Percentiles rank a stretch among this genome's conserved stretches.
These are phyloP conservation scores for Xanthoparmelia taractica DNA, from an alignment of 495 filamentous ascomycete genomes.

Conservation along the genomic window DNA sequence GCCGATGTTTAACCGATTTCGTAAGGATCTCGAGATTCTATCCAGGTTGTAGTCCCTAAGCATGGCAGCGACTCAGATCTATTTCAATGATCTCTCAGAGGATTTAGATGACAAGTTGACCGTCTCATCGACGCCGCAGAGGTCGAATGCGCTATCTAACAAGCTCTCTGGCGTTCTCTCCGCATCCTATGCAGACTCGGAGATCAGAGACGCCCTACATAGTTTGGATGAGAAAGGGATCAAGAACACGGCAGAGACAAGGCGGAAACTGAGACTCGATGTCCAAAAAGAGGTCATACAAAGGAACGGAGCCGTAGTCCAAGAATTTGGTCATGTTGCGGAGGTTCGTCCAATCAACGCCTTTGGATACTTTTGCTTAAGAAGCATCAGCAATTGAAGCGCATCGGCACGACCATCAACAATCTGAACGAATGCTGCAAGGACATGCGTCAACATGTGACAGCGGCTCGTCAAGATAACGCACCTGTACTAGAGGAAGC, in stretches of 20 bases:
- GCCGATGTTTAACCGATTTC: neutral
- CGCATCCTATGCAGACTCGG: conserved; percentile 83
- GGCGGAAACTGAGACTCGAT: conserved; percentile 72
- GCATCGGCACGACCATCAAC: conserved; percentile 70
- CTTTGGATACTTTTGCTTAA: conserved; percentile 17
- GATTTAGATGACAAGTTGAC: conserved; percentile 16
- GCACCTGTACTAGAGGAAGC: conserved; percentile 72
- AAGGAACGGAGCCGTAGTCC: conserved; percentile 84
- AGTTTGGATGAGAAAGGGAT: conserved; percentile 65
- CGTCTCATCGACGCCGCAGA: conserved; percentile 17
- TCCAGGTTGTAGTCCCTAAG: neutral
- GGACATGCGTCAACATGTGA: conserved; percentile 71
- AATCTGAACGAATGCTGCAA: conserved; percentile 73
- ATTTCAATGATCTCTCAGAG: conserved; percentile 8
- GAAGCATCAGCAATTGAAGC: conserved; percentile 64
- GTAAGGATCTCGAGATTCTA: too few species aligned
- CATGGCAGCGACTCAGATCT: conserved; percentile 10
- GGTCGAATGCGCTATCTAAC: conserved; percentile 55
- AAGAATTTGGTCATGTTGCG: conserved; percentile 84
- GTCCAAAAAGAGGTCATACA: conserved; percentile 89
- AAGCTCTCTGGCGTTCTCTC: conserved; percentile 82
- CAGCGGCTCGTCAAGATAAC: conserved; percentile 65
- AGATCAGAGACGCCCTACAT: conserved; percentile 78
- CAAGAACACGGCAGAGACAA: conserved; percentile 68
- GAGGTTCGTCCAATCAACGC: conserved; percentile 50